phyloP scores from a whole-genome alignment of 2,329 filamentous ascomycete species.

The Sphaerulina musiva region DNA sequence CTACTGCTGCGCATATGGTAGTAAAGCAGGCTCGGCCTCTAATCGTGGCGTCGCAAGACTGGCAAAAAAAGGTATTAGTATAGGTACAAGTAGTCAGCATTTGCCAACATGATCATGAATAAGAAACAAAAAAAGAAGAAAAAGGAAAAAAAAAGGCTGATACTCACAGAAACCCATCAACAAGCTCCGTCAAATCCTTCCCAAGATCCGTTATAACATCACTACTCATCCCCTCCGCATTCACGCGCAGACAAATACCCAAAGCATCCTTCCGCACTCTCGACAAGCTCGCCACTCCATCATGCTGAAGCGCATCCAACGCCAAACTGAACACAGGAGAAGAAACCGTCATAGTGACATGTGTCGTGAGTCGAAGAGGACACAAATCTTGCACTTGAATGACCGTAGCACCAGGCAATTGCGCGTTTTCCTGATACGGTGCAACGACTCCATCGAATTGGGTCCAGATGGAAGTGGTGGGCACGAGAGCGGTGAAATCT shows the following conservation, averaged over 20 bases:
- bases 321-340: constrained; percentile 28
- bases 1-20: constrained; percentile 2
- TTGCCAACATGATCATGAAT: neutral
- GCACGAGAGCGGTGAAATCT: constrained; percentile 25
- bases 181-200: constrained; percentile 16
- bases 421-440: constrained; percentile 25
- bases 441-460: constrained; percentile 27
- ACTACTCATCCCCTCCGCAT: constrained; percentile 23
- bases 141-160: neutral
- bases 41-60: constrained; percentile 9
- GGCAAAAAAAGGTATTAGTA: neutral
- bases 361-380: constrained; percentile 20
- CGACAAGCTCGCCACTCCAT: constrained; percentile 22
- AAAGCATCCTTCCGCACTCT: constrained; percentile 5
- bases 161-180: constrained; percentile 24
- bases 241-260: constrained; percentile 17
- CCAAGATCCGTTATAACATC: constrained; percentile 16
- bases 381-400: constrained; percentile 26
- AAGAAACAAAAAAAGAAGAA: no score
- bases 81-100: no score
- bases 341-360: constrained; percentile 27
- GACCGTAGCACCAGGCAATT: constrained; percentile 25
- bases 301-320: constrained; percentile 27
- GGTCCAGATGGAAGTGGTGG: constrained; percentile 28
- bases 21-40: constrained; percentile 5